These are phyloP conservation scores for Ogataea wickerhamii DNA, from an alignment of 805 yeast species.

Conservation along the genomic window DNA sequence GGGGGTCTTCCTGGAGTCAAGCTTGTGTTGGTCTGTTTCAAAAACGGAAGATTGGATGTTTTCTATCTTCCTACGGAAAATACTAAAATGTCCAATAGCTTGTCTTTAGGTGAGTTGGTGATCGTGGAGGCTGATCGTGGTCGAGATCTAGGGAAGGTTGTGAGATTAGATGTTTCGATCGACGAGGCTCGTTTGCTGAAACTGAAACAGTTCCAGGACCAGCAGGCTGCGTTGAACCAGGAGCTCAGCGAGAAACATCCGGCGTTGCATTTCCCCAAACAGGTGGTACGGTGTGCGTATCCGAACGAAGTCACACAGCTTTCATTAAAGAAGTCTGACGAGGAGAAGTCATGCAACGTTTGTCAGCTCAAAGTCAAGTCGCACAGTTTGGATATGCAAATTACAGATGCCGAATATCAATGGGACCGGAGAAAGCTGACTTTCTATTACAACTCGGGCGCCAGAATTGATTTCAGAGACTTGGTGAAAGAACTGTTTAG, in stretches of 20 bases:
- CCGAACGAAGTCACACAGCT: slow-evolving; percentile 58
- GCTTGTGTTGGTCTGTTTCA: slow-evolving; percentile 68
- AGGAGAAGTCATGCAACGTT: slow-evolving; percentile 60
- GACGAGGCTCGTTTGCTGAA: slow-evolving; percentile 69
- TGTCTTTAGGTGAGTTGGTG: slow-evolving; percentile 62
- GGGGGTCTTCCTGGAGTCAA: slow-evolving; percentile 31
- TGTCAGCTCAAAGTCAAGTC: slow-evolving; percentile 57
- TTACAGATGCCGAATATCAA: slow-evolving; percentile 79
- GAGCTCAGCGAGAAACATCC: slow-evolving; percentile 37
- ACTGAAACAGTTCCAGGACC: slow-evolving; percentile 64
- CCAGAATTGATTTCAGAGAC: slow-evolving; percentile 74
- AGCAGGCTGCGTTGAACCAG: slow-evolving; percentile 55
- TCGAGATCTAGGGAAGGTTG: slow-evolving; percentile 67
- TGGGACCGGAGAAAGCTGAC: slow-evolving; percentile 81
- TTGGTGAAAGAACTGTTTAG: slow-evolving; percentile 72
- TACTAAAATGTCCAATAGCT: slow-evolving; percentile 21
- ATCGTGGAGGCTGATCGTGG: slow-evolving; percentile 86
- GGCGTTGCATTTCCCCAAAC: slow-evolving; percentile 63
- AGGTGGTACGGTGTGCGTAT: slow-evolving; percentile 60
- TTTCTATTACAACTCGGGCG: slow-evolving; percentile 60
- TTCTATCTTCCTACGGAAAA: slow-evolving; percentile 52
- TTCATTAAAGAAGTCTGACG: slow-evolving; percentile 58
- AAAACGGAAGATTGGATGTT: slow-evolving; percentile 76
- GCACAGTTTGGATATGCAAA: slow-evolving; percentile 48
- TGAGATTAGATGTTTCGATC: slow-evolving; percentile 51